A percentile compares a stretch with the other conserved stretches of the same genome.
Conservation (phyloP, 805 yeast species). For the Yarrowia porcina region DNA sequence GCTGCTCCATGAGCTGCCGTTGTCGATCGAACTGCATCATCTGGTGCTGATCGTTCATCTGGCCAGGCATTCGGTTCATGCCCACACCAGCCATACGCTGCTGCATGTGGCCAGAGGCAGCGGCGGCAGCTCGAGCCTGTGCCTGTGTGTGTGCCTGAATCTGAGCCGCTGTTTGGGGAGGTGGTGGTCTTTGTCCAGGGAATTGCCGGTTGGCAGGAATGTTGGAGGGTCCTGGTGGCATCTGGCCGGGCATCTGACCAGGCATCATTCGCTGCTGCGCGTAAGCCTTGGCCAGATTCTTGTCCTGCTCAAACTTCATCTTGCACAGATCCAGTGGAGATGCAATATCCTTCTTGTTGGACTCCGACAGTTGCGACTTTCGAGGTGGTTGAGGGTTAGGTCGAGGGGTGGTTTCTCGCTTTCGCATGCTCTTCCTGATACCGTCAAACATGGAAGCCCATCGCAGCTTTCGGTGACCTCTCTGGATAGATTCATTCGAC, state of each 20-base stretch:
- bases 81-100: conserved; percentile 31
- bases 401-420: conserved; percentile 72
- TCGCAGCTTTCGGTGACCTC: conserved; percentile 85
- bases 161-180: conserved; percentile 28
- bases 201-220: conserved; percentile 25
- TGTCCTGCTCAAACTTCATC: conserved; percentile 81
- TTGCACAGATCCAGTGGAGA: conserved; percentile 82
- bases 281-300: conserved; percentile 65
- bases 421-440: conserved; percentile 81
- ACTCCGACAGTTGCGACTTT: conserved; percentile 37
- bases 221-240: conserved; percentile 4
- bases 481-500: conserved; percentile 85
- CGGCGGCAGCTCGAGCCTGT: conserved; percentile 22
- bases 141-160: conserved; percentile 29
- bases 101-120: conserved; percentile 24
- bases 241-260: conserved; percentile 20
- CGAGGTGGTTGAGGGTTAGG: conserved; percentile 47
- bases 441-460: conserved; percentile 99
- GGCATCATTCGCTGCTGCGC: conserved; percentile 33
- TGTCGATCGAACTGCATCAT: conserved; percentile 34
- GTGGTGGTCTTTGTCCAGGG: conserved; percentile 9
- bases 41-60: conserved; percentile 34
- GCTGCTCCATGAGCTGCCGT: conserved; percentile 36
- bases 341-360: conserved; percentile 46
- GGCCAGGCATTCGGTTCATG: conserved; percentile 30